Base-by-base conservation (phyloP, 2,329 filamentous ascomycete genomes). In the Trichoderma afroharzianum region DNA sequence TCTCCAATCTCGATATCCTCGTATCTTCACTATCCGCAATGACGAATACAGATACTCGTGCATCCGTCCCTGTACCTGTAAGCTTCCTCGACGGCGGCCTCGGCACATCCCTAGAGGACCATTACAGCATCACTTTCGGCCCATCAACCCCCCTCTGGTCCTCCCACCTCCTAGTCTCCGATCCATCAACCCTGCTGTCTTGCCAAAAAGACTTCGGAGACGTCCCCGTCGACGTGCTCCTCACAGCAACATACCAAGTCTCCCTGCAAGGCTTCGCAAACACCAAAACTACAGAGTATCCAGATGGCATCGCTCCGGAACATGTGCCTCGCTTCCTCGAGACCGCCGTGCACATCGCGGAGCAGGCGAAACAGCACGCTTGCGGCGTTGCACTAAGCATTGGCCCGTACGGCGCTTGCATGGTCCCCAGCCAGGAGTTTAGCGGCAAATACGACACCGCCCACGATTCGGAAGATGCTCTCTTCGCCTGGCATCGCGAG, bases 161-260 rank as follows among this genome's bases (percentile, higher is more conserved):
- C 0, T 90, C 89, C 0, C 86, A 92, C 76, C 83, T 92, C 6
- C 84, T 92, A n/a, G 76, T 91, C 68, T 82, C 85, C 43, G 82
- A 85, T 74, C 84, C 83, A 3, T 74, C 81, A 8, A 88, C 85
- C 1, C 84, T 91, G 9, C 79, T 83, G 71, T 80, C 80, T 33
- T 90, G 88, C 77, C 90, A 91, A 76, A 76, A 77, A 67, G 85
- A 86, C 74, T 91, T 91, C 77, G 83, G 81, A 67, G 72, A 76
- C 8, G 85, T 87, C 2, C 89, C 88, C 43, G 86, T 87, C 70
- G 88, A 92, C 76, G 83, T 93, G 32, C 79, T 92, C 24, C 83
- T 91, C 61, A 92, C 89, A 11, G 90, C 90, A 8, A 93, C 91
- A 0, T 93, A 93, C 78, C 90, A 92, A 77, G 82, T 87, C 1